Base-by-base conservation (phyloP, 176 grass and related monocot species). In the Rhynchospora pubera region DNA sequence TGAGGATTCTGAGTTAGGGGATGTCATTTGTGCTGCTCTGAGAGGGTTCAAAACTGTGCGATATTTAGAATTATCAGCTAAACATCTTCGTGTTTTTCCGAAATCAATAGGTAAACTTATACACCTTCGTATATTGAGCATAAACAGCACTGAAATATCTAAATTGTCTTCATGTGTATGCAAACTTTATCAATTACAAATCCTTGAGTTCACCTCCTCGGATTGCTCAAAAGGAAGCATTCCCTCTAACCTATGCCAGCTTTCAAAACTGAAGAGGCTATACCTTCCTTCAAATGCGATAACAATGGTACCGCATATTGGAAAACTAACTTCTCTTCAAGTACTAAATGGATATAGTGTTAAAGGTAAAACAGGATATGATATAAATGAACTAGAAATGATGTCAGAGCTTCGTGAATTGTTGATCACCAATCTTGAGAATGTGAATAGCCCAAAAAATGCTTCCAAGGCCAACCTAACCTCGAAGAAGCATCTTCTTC, bases 331-430 rank as follows among this genome's bases (percentile, higher is more conserved):
- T 44, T 85, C 66, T 42, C 84, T 89, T 79, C 69, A 85, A 48
- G 18, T 62, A 32, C 62, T 89, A 76, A 44, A 4, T 14, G 15
- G 5, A 52, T 86, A 82, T 15, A 42, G 66, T 21, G 62, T 86
- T 15, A 78, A 32, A 72, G 44, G 19, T 57, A 62, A 28, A 9
- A 56, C 12, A 10, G 83, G 83, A 63, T 67, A 86, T 82, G 62
- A 79, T 19, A 77, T 89, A 65, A 48, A 50, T 5, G 83, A 89
- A 14, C 47, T 89, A 69, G 64, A 89, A 74, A 61, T 76, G 30
- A 52, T 89, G 58, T 76, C 12, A 34, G 66, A 86, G 51, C 83
- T 89, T 21, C 46, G 34, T 32, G 19, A 83, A 62, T 69, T 85
- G 22, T 9, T 5, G 6, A 69, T 84, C 44, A 62, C 9, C 19